Conservation (phyloP, 257 asterid species). For the Fraxinus americana region DNA sequence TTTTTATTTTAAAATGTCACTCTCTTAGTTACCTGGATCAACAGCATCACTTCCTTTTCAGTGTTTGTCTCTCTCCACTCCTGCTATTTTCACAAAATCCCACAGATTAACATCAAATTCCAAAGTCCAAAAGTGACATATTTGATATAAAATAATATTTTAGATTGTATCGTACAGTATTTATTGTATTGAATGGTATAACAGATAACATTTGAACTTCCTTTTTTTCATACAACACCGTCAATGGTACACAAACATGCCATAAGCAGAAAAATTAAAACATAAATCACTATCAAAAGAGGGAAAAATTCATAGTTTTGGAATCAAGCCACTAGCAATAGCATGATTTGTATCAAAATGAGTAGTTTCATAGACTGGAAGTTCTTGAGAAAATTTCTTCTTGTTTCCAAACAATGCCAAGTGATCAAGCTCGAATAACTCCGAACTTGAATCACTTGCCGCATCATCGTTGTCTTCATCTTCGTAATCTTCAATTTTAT, state of each 20-base stretch:
- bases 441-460: conserved; percentile 79
- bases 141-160: conserved; percentile 15
- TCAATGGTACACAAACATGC: not conserved
- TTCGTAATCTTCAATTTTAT: conserved; percentile 12
- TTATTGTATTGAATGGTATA: not conserved
- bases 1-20: conserved; percentile 44
- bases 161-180: conserved; percentile 11
- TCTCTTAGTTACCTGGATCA: conserved; percentile 52
- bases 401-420: conserved; percentile 44
- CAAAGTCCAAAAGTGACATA: conserved; percentile 21
- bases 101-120: conserved; percentile 29
- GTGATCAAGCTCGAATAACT: conserved; percentile 84
- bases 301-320: conserved; percentile 14
- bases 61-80: conserved; percentile 42
- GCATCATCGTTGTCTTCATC: conserved; percentile 46
- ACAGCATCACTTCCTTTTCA: conserved; percentile 48
- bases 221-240: too few relatives aligned
- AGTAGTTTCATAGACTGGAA: conserved; percentile 87
- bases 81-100: conserved; percentile 36
- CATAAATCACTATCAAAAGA: conserved; percentile 19
- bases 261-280: conserved; percentile 22
- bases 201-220: not conserved
- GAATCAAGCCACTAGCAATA: conserved; percentile 54
- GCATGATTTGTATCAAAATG: conserved; percentile 49
- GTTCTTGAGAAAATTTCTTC: conserved; percentile 61